Percentiles rank a stretch among this genome's conserved stretches.
These are phyloP conservation scores for Millerago galiae DNA, from an alignment of 805 yeast genomes.

Conservation along the genomic window DNA sequence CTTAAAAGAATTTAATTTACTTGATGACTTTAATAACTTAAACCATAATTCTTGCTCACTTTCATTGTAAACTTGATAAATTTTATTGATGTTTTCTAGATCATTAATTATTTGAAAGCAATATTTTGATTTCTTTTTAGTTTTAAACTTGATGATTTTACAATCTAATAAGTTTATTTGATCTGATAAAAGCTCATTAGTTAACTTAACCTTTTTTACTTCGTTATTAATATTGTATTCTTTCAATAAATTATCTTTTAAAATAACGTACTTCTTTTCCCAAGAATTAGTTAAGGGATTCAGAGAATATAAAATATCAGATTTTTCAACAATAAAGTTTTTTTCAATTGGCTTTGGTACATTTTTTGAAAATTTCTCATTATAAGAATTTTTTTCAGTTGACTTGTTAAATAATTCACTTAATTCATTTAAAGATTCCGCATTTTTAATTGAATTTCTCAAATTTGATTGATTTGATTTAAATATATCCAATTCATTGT, in stretches of 20 bases:
- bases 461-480: background rate
- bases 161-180: slow-evolving; percentile 72
- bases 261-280: slow-evolving; percentile 86
- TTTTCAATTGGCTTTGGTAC: slow-evolving; percentile 5
- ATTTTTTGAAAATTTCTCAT: background rate
- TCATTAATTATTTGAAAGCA: slow-evolving; percentile 72
- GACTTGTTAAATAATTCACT: background rate
- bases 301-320: slow-evolving; percentile 49
- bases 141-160: slow-evolving; percentile 41
- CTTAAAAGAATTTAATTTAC: slow-evolving; percentile 24
- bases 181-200: background rate
- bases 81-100: slow-evolving; percentile 45
- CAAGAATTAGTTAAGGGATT: slow-evolving; percentile 45
- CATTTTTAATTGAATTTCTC: background rate
- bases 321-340: slow-evolving; percentile 7
- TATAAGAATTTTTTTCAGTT: background rate
- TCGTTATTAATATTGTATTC: background rate
- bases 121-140: slow-evolving; percentile 25
- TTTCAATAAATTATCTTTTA: slow-evolving; percentile 54
- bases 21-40: slow-evolving; percentile 51
- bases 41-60: slow-evolving; percentile 69
- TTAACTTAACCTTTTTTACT: background rate
- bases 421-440: background rate
- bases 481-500: background rate
- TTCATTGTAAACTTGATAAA: slow-evolving; percentile 68